A percentile compares a stretch with the other conserved stretches of the same genome.
Conservation (phyloP, 345 rosid species). For the Aethionema arabicum region DNA sequence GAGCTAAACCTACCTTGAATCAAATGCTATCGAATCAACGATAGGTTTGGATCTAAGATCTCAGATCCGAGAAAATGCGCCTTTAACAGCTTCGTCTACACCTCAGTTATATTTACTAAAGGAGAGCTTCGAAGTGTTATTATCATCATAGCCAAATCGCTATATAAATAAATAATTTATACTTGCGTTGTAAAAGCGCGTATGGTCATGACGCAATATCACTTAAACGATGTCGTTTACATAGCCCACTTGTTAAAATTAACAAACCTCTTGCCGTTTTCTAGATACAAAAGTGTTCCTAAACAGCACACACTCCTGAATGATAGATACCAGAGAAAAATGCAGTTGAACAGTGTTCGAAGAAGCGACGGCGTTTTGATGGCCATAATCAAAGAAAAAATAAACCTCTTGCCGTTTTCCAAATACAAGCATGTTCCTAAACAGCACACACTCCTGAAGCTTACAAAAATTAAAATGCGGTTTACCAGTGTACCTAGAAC, state of each 20-base stretch:
- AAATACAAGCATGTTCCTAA: too few species aligned
- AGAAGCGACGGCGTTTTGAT: too few species aligned
- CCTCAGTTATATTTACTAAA: constrained; percentile 33
- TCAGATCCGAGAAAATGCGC: constrained; percentile 41
- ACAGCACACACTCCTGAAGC: not conserved
- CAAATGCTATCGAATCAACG: not conserved
- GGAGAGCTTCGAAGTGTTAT: constrained; percentile 36
- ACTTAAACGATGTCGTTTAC: constrained; percentile 14
- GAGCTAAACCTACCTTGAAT: constrained; percentile 32
- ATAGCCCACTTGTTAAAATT: not conserved
- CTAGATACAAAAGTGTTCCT: not conserved
- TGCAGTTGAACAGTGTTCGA: too few species aligned
- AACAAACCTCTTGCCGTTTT: constrained; percentile 15
- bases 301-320: constrained; percentile 21
- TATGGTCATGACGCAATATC: constrained; percentile 27
- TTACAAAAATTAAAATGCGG: too few species aligned
- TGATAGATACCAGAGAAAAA: too few species aligned
- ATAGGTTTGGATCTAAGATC: constrained; percentile 39
- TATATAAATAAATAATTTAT: constrained; percentile 15
- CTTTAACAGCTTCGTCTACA: constrained; percentile 32
- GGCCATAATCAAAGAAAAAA: too few species aligned
- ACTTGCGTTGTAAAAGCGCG: constrained; percentile 29
- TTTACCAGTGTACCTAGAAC: too few species aligned
- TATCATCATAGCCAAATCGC: constrained; percentile 28
- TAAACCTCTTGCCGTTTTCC: too few species aligned